These are phyloP conservation scores for Quercus variabilis DNA, from an alignment of 306 rosid species.

Conservation along the genomic window DNA sequence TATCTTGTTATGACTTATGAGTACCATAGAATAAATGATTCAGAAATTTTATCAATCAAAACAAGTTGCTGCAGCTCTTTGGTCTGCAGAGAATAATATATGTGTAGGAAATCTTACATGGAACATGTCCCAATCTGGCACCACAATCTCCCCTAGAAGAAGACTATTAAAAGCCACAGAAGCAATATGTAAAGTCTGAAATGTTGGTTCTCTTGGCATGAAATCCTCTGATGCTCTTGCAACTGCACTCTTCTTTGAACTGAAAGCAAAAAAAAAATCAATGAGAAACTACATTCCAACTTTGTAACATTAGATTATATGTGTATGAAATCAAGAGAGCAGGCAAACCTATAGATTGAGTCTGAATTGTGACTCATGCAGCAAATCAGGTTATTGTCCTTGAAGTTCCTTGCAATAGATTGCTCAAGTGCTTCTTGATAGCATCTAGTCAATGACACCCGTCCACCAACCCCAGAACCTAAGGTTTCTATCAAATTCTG, in stretches of 20 bases:
- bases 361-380: conserved; percentile 70
- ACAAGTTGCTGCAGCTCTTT: not conserved
- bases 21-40: not conserved
- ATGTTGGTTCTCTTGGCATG: conserved; percentile 71
- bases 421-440: conserved; percentile 65
- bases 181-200: conserved; percentile 70
- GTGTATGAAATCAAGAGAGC: not conserved
- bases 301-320: not conserved
- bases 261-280: conserved; percentile 20
- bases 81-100: conserved; percentile 2
- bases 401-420: conserved; percentile 54
- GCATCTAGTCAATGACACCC: conserved; percentile 42
- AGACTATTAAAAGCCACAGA: conserved; percentile 71
- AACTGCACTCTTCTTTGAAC: conserved; percentile 62
- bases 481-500: conserved; percentile 67
- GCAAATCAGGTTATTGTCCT: conserved; percentile 49
- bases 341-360: conserved; percentile 55
- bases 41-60: not conserved
- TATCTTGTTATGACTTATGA: not conserved
- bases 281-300: not conserved
- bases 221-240: conserved; percentile 82
- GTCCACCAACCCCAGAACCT: conserved; percentile 66
- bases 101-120: conserved; percentile 38
- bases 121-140: conserved; percentile 86
- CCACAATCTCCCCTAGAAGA: conserved; percentile 68